Percentiles rank a stretch among this genome's conserved stretches.
Evolutionary conservation across 1,284 basidiomycete species (phyloP).

Genomic region (Wolfiporia cocos): DNA sequence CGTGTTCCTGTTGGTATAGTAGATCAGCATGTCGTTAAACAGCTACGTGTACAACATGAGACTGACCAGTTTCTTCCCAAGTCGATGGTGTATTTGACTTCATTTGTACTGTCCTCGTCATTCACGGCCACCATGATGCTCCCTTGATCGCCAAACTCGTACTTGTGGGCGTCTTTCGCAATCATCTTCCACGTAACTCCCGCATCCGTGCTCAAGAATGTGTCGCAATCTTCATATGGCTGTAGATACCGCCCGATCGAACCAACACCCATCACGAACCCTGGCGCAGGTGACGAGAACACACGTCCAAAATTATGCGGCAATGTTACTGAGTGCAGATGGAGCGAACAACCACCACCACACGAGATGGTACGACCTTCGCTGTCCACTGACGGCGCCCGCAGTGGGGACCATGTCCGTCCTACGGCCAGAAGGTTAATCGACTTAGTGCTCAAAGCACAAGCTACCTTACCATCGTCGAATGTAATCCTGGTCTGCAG

Average conservation of each 20-base stretch:
- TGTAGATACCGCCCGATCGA: constrained; percentile 70
- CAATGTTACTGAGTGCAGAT: constrained; percentile 87
- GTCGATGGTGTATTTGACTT: constrained; percentile 80
- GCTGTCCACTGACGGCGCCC: constrained; percentile 55
- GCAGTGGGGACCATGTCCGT: constrained; percentile 72
- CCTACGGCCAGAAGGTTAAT: constrained; percentile 28
- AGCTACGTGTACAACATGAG: no score
- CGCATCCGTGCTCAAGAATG: constrained; percentile 88
- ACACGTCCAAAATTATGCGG: constrained; percentile 92
- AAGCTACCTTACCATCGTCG: constrained; percentile 66
- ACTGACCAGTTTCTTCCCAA: constrained; percentile 80
- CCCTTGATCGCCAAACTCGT: constrained; percentile 92
- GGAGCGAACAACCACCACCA: constrained; percentile 73
- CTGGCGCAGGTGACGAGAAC: constrained; percentile 93
- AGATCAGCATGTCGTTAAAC: no score
- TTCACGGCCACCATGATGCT: constrained; percentile 82
- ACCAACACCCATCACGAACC: constrained; percentile 93
- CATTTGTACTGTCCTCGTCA: constrained; percentile 79
- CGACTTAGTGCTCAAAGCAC: neutral
- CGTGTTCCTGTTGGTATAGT: constrained; percentile 67
- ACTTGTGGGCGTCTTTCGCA: constrained; percentile 77
- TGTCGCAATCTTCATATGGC: constrained; percentile 88
- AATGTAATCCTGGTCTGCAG: constrained; percentile 82
- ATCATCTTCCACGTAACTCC: constrained; percentile 86
- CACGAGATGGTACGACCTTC: constrained; percentile 63